Base-by-base conservation (phyloP, 805 yeast species). In the Candida taoyuanica region DNA sequence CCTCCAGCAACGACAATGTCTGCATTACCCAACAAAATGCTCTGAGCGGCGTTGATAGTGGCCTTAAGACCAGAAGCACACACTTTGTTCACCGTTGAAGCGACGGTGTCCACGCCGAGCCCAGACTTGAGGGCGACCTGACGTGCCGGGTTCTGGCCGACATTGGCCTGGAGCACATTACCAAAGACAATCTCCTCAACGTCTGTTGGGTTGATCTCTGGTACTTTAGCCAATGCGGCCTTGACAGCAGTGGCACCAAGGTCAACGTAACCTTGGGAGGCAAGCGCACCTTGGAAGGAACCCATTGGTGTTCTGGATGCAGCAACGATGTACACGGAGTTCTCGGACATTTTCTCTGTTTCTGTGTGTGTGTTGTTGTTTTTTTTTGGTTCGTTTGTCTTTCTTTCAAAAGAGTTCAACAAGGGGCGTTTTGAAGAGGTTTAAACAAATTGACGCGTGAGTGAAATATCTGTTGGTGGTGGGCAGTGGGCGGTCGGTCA, bases 111-210 rank as follows among this genome's bases (percentile, higher is more conserved):
- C 49, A 82, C 78, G 35, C 86, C 78, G 37, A 93, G 73, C 13
- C 98, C 98, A 15, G 98, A 83, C 56, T 80, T 82, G 49, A 91
- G 58, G 13, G 96, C 96, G 40, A 91, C 98, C 68, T 91, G 98
- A 67, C 98, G 82, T 25, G 98, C 98, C 31, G 98, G 98, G 42
- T 91, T 88, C 68, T 91, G 98, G 46, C 98, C 98, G 44, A 85
- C 81, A 56, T 86, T 86, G 47, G 97, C 98, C 57, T 85, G 85
- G 56, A 87, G 65, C 34, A 88, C 98, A 56, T 87, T 85, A 56
- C 98, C 98, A 61, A 88, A 88, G 56, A 84, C 74, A 59, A 91
- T 79, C 65, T 91, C 98, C 48, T 89, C 95, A 39, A 85, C 93
- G 48, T 74, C 79, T 30, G 73, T 72, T 33, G 94, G 78, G 52